Evolutionary conservation across 768 basidiomycete species (phyloP).

Genomic region (Lentinula guzmanii): DNA sequence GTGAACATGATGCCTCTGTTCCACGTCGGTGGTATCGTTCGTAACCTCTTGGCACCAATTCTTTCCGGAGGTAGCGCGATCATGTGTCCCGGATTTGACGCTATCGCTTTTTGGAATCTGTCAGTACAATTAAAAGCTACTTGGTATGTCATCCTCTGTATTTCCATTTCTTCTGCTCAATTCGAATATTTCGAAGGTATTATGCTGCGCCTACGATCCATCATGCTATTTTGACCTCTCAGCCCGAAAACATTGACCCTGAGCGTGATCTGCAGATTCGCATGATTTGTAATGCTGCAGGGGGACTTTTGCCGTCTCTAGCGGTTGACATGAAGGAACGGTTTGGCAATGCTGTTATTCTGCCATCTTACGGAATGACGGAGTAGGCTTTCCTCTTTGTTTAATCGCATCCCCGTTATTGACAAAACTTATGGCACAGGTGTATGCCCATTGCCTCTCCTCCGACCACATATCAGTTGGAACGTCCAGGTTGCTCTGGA

Average conservation of each 20-base stretch:
- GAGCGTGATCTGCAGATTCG: slow-evolving; percentile 32
- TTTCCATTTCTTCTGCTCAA: slow-evolving; percentile 1
- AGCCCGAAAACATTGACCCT: slow-evolving; percentile 23
- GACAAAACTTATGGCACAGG: slow-evolving; percentile 18
- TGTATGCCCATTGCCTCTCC: slow-evolving; percentile 48
- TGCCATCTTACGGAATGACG: slow-evolving; percentile 59
- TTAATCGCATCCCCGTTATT: background rate
- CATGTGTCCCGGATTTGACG: slow-evolving; percentile 50
- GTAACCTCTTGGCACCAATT: slow-evolving; percentile 52
- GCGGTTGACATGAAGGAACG: slow-evolving; percentile 40
- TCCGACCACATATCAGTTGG: slow-evolving; percentile 33
- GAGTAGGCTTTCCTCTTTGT: slow-evolving; percentile 22
- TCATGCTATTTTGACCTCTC: slow-evolving; percentile 38
- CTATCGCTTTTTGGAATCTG: slow-evolving; percentile 43
- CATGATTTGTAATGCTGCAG: slow-evolving; percentile 46
- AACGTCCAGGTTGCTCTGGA: slow-evolving; percentile 42
- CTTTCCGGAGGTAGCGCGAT: slow-evolving; percentile 50
- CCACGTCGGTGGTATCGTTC: slow-evolving; percentile 56
- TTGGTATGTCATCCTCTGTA: slow-evolving; percentile 33
- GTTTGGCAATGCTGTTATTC: slow-evolving; percentile 42
- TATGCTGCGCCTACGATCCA: slow-evolving; percentile 46
- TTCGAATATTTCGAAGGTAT: slow-evolving; percentile 27
- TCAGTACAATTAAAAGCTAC: slow-evolving; percentile 31
- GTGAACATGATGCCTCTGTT: slow-evolving; percentile 53
- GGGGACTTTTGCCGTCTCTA: slow-evolving; percentile 46